Evolutionary conservation across 148 eudicot genomes (phyloP).

Genomic region (Vaccinium myrtillus): DNA sequence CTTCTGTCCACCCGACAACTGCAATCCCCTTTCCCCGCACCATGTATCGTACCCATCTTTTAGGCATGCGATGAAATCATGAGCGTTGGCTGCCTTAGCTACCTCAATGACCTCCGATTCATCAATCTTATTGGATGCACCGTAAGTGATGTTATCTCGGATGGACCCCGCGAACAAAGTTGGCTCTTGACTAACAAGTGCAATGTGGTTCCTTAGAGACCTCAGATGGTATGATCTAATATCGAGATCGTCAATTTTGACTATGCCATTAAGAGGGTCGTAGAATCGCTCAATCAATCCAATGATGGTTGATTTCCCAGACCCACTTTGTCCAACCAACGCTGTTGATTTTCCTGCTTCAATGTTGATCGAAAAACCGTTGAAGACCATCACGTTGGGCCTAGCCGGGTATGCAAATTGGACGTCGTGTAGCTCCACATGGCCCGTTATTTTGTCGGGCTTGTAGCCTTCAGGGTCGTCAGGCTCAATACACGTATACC

Average conservation of each 20-base stretch:
- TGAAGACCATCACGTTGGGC: neutral
- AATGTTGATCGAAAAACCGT: neutral
- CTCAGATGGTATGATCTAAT: neutral
- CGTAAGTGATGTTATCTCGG: conserved; percentile 1
- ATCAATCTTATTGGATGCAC: neutral
- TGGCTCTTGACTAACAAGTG: neutral
- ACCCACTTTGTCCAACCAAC: neutral
- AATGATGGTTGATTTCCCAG: neutral
- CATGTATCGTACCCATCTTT: neutral
- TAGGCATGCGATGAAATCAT: neutral
- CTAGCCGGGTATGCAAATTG: neutral
- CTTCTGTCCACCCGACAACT: neutral
- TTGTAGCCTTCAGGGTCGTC: neutral
- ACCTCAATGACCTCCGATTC: neutral
- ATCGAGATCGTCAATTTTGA: neutral
- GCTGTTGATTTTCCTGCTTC: neutral
- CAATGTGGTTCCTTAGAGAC: neutral
- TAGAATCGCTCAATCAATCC: conserved; percentile 1
- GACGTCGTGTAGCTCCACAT: neutral
- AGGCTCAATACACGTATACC: neutral
- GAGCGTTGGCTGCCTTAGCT: neutral
- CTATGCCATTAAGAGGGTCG: neutral
- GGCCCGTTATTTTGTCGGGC: neutral
- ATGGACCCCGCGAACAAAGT: neutral
- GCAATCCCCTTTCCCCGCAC: neutral